Evolutionary conservation across 495 filamentous ascomycete genomes (phyloP), one percentile per base, ranked within the genome.

Genomic region (Cercophora newfieldiana): DNA sequence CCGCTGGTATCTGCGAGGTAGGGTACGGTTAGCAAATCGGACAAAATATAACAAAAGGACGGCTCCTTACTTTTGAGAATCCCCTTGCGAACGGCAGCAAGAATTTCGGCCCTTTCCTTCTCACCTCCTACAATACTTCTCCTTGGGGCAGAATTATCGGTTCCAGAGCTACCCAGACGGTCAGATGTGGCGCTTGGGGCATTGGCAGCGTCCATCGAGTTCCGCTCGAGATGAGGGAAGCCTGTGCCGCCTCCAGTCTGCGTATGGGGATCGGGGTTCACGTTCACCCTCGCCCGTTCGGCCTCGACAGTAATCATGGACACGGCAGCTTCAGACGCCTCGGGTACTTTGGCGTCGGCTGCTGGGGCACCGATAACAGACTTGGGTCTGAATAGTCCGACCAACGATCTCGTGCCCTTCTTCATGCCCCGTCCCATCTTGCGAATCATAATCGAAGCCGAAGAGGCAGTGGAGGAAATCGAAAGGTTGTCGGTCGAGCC

Each of bases 341-440:
- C 89, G n/a, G 84, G 81, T 1, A 87, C 77, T 24, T 83, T 78
- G 2, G 82, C 78, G 66, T 96, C 94, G 3, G 89, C 87, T 7
- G 87, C 82, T 22, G 89, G 86, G 14, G 89, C 86, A 18, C 93
- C 94, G 72, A 94, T 85, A 31, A 96, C 82, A 1, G 95, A 97
- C 78, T 97, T 98, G 0, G 95, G 95, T 66, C 95, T 85, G 80
- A 99, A 99, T 10, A 99, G 81, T 28, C 95, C 95, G 70, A 97
- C 96, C 53, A 99, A 84, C 8, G 94, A 97, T 31, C 93, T 83
- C 24, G 88, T 90, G 19, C 90, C 89, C 77, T 92, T 94, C 85
- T 97, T 99, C 89, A 97, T 90, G 22, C 96, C 94, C 66, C 92
- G 91, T 70, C 95, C 96, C 96, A 99, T 98, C 82, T 99, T 99